Evolutionary conservation across 768 basidiomycete genomes (phyloP).

Genomic region (Hirschioporus abietinus): DNA sequence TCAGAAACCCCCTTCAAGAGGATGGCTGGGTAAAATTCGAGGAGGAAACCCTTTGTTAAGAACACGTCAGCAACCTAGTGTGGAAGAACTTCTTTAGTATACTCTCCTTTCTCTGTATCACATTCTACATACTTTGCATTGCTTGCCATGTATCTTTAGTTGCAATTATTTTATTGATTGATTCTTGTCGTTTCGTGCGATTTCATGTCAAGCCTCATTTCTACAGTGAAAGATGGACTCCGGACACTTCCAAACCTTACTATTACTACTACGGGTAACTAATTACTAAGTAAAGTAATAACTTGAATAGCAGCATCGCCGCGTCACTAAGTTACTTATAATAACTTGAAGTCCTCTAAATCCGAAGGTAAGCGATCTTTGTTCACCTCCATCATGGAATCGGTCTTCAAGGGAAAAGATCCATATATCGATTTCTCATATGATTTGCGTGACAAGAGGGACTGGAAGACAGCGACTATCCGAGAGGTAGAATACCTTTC

Average conservation of each 20-base stretch:
- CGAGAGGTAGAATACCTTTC: conserved; percentile 44
- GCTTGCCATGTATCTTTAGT: conserved; percentile 4
- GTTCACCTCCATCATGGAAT: not conserved
- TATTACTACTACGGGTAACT: too few species aligned
- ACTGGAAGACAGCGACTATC: conserved; percentile 53
- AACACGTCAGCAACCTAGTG: not conserved
- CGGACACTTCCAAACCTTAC: not conserved
- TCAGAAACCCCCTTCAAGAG: conserved; percentile 48
- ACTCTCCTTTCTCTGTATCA: not conserved
- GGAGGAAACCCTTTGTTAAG: conserved; percentile 21
- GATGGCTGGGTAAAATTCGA: conserved; percentile 71
- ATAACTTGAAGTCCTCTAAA: not conserved
- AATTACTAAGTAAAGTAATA: too few species aligned
- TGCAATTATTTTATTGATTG: conserved; percentile 2
- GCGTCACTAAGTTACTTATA: too few species aligned
- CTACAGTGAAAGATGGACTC: not conserved
- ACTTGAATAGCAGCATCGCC: too few species aligned
- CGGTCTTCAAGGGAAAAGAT: conserved; percentile 1
- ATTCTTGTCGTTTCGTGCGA: conserved; percentile 2
- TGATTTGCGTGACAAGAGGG: conserved; percentile 47
- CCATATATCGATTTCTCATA: conserved; percentile 48
- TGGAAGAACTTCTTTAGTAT: not conserved
- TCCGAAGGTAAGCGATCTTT: not conserved
- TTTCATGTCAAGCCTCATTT: not conserved
- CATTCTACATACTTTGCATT: not conserved